Evolutionary conservation across 2,329 filamentous ascomycete species (phyloP), one percentile per base, ranked within the genome.

Genomic region (Nemania abortiva): DNA sequence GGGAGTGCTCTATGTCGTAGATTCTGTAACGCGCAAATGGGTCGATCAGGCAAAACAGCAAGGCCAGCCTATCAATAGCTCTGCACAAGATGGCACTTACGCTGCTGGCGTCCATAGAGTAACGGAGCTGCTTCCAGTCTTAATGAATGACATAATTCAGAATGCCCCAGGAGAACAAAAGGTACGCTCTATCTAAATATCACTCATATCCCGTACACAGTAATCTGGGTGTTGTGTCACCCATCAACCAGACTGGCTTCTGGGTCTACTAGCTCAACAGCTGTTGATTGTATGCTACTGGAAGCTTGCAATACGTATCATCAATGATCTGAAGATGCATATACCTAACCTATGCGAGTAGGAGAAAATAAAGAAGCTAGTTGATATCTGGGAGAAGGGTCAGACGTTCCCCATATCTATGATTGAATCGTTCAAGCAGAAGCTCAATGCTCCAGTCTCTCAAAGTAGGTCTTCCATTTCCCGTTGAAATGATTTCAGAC

Each of bases 11-110:
- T 99, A 99, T 91, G 95, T 98, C 84, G 93, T 99, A 95, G 96
- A 99, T 88, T 97, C 95, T 86, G 95, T 99, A 89, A 95, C 95
- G 82, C 94, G 96, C 84, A 95, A 97, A 86, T 99, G 96, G 95
- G 90, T 97, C 86, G 95, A 98, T 82, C 92, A 94, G 83, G 95
- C 96, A 78, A 96, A 95, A 84, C 89, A 91, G 78, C 88, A 92
- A 75, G 93, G 92, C 77, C 95, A 98, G 80, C 84, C 91, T 79
- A 89, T 94, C 82, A 92, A 92, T 83, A 90, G 88, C 81, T 87
- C 90, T 82, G 94, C 95, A 74, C 89, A 91, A 74, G 93, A 97
- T 84, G 96, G 96, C 80, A 98, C 95, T 64, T 98, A 91, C 87
- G 94, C 94, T 79, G 95, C 95, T 76, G 96, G 95, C 77, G 94